Evolutionary conservation across 768 basidiomycete species (phyloP).

Genomic region (Tulasnella sp.): DNA sequence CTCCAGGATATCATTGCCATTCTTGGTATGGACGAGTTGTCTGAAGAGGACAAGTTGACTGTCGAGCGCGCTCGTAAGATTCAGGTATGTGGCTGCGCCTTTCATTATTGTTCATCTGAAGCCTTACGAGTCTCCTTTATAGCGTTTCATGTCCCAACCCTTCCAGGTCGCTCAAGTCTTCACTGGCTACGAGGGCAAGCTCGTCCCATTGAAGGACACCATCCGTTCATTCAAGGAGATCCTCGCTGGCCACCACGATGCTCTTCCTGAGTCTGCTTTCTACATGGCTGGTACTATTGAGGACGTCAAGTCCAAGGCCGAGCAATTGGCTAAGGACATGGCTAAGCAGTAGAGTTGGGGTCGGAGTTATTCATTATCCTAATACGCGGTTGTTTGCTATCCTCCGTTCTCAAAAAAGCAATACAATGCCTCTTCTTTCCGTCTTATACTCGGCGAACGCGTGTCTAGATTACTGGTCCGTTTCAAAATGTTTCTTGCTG

Average conservation of each 20-base stretch:
- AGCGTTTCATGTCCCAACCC: constrained; percentile 99
- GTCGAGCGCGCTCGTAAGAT: constrained; percentile 66
- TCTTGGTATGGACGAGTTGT: constrained; percentile 99
- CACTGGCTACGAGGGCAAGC: constrained; percentile 98
- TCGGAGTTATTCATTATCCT: background rate
- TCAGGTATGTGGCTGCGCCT: constrained; percentile 46
- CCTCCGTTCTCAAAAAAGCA: constrained; percentile 6
- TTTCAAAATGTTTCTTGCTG: too few relatives aligned
- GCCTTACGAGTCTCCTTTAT: constrained; percentile 43
- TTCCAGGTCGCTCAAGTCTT: constrained; percentile 99
- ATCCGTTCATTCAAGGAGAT: constrained; percentile 98
- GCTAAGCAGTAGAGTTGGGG: constrained; percentile 39
- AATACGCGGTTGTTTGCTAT: constrained; percentile 16
- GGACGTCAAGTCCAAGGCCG: constrained; percentile 96
- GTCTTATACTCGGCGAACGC: too few relatives aligned
- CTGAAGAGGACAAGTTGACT: constrained; percentile 99
- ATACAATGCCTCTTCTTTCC: too few relatives aligned
- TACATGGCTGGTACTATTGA: constrained; percentile 99
- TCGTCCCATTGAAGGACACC: constrained; percentile 95
- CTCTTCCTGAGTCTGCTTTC: constrained; percentile 93
- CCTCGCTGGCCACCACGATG: constrained; percentile 84
- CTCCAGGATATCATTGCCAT: constrained; percentile 99
- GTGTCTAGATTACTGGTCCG: too few relatives aligned
- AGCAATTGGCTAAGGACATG: constrained; percentile 96
- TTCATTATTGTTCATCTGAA: background rate